These are phyloP conservation scores for Dentipellis fragilis DNA, from an alignment of 768 basidiomycete genomes.

Conservation along the genomic window DNA sequence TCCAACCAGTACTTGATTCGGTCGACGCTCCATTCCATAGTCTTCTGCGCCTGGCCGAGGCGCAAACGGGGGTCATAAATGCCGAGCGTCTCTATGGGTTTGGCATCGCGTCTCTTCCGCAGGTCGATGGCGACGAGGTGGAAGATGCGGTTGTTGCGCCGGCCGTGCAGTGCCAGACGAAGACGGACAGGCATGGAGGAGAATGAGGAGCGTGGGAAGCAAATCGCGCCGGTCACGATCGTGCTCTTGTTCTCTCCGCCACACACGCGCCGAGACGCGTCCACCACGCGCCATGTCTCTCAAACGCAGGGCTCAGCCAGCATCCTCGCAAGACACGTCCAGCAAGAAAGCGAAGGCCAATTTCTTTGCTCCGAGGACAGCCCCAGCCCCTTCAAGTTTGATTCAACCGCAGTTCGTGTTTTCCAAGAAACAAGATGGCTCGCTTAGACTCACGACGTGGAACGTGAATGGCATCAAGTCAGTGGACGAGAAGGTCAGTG, in stretches of 20 bases:
- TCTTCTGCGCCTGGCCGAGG: conserved; percentile 48
- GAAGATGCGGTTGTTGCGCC: conserved; percentile 63
- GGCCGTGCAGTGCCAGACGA: conserved; percentile 77
- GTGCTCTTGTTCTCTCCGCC: background rate
- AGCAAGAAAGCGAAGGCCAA: background rate
- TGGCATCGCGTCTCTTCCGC: conserved; percentile 64
- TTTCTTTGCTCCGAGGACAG: background rate
- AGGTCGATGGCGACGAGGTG: conserved; percentile 80
- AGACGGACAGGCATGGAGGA: conserved; percentile 70
- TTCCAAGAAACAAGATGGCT: background rate
- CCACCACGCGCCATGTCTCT: background rate
- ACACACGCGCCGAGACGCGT: background rate
- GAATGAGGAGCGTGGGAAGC: background rate
- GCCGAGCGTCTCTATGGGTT: conserved; percentile 82
- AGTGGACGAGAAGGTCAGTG: background rate
- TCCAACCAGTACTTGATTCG: conserved; percentile 86
- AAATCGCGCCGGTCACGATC: background rate
- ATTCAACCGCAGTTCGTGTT: background rate
- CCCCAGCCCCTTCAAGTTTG: background rate
- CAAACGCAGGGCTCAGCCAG: background rate
- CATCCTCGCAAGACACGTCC: background rate
- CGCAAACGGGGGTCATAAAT: conserved; percentile 66
- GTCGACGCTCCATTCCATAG: conserved; percentile 82
- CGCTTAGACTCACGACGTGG: conserved; percentile 7
- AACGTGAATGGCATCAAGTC: conserved; percentile 13